Conservation (phyloP, 1,284 basidiomycete genomes). For the Ustilago curta region DNA sequence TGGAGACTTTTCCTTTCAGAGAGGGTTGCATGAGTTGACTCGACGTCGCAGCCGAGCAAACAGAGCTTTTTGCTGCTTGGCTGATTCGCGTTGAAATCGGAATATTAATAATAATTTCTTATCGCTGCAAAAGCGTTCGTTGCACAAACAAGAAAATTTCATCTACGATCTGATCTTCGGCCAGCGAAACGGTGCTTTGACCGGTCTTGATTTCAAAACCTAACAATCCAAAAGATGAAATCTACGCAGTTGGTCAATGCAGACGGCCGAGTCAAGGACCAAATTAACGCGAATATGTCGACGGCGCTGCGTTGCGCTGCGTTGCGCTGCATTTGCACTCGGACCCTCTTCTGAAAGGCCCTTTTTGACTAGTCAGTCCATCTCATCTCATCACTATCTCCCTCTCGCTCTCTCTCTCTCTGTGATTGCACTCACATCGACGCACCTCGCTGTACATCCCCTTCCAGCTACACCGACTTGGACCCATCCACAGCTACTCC, state of each 20-base stretch:
- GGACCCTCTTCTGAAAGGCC: not conserved
- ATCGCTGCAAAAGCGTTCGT: slow-evolving; percentile 4
- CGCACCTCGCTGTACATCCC: too few relatives aligned
- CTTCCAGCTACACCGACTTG: too few relatives aligned
- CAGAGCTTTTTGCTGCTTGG: not conserved
- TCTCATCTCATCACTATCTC: too few relatives aligned
- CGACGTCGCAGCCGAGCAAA: not conserved
- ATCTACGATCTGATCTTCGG: not conserved
- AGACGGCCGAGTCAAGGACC: slow-evolving; percentile 16
- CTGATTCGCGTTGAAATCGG: slow-evolving; percentile 4
- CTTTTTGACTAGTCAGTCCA: too few relatives aligned
- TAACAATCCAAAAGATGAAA: not conserved
- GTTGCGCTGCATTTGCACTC: not conserved
- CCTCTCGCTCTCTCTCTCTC: too few relatives aligned
- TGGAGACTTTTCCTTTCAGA: slow-evolving; percentile 10
- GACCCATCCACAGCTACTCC: too few relatives aligned
- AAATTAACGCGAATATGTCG: too few relatives aligned
- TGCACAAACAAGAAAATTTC: not conserved
- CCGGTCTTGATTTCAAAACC: not conserved
- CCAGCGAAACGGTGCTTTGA: slow-evolving; percentile 2
- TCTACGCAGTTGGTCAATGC: not conserved
- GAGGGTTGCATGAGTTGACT: slow-evolving; percentile 6
- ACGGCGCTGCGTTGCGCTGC: not conserved
- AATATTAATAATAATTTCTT: too few relatives aligned
- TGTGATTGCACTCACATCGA: too few relatives aligned